Base-by-base conservation (phyloP, 2,329 filamentous ascomycete genomes). In the Trichoderma atrobrunneum region DNA sequence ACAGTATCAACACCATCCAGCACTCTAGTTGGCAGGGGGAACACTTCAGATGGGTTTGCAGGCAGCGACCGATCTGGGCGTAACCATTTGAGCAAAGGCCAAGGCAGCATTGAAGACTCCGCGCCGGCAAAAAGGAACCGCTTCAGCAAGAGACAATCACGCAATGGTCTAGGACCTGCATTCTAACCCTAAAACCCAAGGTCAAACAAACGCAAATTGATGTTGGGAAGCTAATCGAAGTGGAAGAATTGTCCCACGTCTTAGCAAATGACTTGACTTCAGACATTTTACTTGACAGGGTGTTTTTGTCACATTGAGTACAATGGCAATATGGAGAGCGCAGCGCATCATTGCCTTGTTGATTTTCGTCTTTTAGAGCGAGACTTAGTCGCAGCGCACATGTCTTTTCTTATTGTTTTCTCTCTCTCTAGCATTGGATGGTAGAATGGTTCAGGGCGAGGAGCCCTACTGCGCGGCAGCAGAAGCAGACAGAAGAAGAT, bases 91-190 rank as follows among this genome's bases (percentile, higher is more conserved):
- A 89, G 84, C 74, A 91, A 90, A 79, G 88, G 85, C 73, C 89
- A 90, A 77, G 85, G 83, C 57, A 87, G 83, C 74, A 76, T 86
- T 28, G 88, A 89, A 34, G 87, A 89, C 69, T 79, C 84, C 51
- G 78, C 82, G 21, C 78, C 84, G 14, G 12, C 64, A 39, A 90
- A 88, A 79, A 84, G 87, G 63, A 90, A 91, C 76, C 86, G 90
- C 63, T 98, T 98, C 82, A 97, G 94, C 83, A 96, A 96, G 83
- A 88, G 95, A 76, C 94, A 97, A 82, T 97, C 93, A 18, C 97
- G 97, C 83, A 97, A 94, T 80, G 95, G 95, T 26, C 21, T 73
- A 43, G 72, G 72, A 10, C 72, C 72, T 57, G 72, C 72, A 57
- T 73, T 73, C 30, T 73, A 54, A 62, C 28, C 21, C 28, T 57